A percentile compares a stretch with the other conserved stretches of the same genome.
phyloP scores from a whole-genome alignment of 2,329 filamentous ascomycete species.

The Hymenoscyphus scutula region DNA sequence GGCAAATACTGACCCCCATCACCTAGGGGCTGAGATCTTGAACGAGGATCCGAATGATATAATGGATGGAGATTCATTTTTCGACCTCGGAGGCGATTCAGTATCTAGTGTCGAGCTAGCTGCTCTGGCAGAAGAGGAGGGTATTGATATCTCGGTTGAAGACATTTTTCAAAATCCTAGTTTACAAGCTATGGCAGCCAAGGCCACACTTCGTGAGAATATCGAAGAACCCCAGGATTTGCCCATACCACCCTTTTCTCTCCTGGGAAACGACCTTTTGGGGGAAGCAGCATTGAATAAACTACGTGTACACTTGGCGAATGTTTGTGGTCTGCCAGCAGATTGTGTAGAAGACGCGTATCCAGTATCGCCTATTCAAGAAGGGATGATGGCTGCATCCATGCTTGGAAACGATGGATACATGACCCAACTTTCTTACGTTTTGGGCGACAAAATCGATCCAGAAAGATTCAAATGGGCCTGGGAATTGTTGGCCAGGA shows the following conservation, averaged over 20 bases:
- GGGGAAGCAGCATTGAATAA: too few relatives aligned
- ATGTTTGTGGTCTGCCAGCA: neutral
- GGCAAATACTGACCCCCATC: too few relatives aligned
- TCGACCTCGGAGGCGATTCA: neutral
- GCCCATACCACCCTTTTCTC: too few relatives aligned
- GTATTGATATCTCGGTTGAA: neutral
- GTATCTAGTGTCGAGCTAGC: neutral
- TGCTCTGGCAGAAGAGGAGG: neutral
- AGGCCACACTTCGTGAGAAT: too few relatives aligned
- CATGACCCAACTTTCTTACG: conserved; percentile 31
- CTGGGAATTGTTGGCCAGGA: conserved; percentile 29
- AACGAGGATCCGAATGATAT: neutral
- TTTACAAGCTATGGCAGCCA: neutral
- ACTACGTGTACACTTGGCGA: neutral
- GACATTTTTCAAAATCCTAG: neutral
- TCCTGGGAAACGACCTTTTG: too few relatives aligned
- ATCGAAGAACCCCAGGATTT: too few relatives aligned
- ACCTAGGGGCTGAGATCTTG: too few relatives aligned
- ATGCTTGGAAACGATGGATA: conserved; percentile 36
- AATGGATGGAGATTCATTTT: neutral
- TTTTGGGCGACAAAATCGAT: conserved; percentile 22
- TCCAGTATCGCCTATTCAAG: conserved; percentile 40
- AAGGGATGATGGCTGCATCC: conserved; percentile 39
- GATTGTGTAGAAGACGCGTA: conserved; percentile 38
- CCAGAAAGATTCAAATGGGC: conserved; percentile 26